A percentile compares a stretch with the other conserved stretches of the same genome.
These are phyloP conservation scores for Trametes elegans DNA, from an alignment of 768 basidiomycete species.

Conservation along the genomic window DNA sequence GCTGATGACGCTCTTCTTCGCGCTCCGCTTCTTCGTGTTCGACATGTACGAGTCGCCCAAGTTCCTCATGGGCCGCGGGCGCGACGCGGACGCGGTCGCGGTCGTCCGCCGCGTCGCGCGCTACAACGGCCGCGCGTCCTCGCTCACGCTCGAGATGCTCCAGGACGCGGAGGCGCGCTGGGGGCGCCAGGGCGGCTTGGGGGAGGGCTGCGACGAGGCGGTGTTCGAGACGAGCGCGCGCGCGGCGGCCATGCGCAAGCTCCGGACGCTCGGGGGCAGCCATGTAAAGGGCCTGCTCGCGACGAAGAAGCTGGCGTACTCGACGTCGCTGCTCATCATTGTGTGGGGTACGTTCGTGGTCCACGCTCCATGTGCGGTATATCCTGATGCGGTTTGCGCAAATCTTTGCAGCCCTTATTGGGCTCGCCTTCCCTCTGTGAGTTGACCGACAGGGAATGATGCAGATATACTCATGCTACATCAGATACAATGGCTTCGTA, in stretches of 20 bases:
- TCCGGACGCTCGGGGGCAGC: constrained; percentile 36
- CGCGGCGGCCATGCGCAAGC: constrained; percentile 37
- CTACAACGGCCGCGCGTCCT: constrained; percentile 51
- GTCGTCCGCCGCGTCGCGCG: constrained; percentile 60
- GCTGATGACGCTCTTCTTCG: constrained; percentile 60
- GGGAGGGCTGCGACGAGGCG: constrained; percentile 2
- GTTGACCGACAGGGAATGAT: constrained; percentile 13
- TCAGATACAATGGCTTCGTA: constrained; percentile 48
- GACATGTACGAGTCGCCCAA: constrained; percentile 68
- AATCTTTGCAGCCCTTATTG: constrained; percentile 57
- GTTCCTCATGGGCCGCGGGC: constrained; percentile 68
- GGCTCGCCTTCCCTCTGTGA: constrained; percentile 68
- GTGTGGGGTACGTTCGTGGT: constrained; percentile 46
- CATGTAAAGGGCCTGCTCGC: constrained; percentile 52
- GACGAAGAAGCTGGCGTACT: constrained; percentile 49
- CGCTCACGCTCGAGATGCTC: constrained; percentile 55
- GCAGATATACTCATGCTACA: background rate
- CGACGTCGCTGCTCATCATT: constrained; percentile 48
- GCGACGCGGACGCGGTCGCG: constrained; percentile 61
- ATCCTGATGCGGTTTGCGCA: background rate
- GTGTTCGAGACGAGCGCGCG: constrained; percentile 27
- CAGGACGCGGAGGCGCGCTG: constrained; percentile 3
- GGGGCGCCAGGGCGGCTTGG: background rate
- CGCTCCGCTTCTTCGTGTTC: constrained; percentile 65
- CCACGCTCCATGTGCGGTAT: background rate